These are phyloP conservation scores for Claviceps capensis DNA, from an alignment of 2,329 filamentous ascomycete species.

Conservation along the genomic window DNA sequence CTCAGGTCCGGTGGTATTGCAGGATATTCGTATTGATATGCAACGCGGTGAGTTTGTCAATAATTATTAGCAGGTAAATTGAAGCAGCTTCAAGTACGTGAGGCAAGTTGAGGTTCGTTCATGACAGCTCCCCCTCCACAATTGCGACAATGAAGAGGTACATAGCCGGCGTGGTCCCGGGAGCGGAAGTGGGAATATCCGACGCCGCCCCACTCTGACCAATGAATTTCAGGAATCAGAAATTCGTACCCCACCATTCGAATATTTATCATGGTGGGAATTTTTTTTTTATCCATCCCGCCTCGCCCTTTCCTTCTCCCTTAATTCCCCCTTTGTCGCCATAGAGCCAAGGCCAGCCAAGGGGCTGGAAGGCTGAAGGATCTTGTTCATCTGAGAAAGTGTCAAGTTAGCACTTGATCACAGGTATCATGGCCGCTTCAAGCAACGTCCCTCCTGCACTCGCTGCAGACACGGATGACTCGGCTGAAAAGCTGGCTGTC, in stretches of 20 bases:
- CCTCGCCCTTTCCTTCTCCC: not conserved
- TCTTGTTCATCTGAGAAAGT: not conserved
- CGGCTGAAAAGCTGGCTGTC: constrained; percentile 13
- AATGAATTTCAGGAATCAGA: not conserved
- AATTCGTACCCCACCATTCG: not conserved
- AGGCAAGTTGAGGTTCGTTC: not conserved
- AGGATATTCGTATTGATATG: not conserved
- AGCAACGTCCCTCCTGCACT: constrained; percentile 8
- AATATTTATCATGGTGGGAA: constrained; percentile 1
- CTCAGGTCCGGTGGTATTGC: not conserved
- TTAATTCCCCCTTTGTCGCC: not conserved
- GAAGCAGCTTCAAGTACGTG: not conserved
- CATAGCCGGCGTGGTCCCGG: not conserved
- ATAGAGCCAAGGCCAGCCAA: not conserved
- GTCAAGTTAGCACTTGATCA: not conserved
- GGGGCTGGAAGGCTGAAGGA: not conserved
- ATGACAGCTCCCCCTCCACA: not conserved
- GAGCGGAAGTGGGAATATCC: constrained; percentile 5
- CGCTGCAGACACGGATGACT: constrained; percentile 9
- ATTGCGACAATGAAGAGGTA: not conserved
- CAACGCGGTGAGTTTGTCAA: not conserved
- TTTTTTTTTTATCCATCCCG: not conserved
- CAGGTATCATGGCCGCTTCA: constrained; percentile 6
- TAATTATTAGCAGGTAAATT: not conserved
- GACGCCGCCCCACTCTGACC: not conserved